These are phyloP conservation scores for Plasmopara halstedii DNA, from an alignment of 352 stramenopile genomes.

Conservation along the genomic window DNA sequence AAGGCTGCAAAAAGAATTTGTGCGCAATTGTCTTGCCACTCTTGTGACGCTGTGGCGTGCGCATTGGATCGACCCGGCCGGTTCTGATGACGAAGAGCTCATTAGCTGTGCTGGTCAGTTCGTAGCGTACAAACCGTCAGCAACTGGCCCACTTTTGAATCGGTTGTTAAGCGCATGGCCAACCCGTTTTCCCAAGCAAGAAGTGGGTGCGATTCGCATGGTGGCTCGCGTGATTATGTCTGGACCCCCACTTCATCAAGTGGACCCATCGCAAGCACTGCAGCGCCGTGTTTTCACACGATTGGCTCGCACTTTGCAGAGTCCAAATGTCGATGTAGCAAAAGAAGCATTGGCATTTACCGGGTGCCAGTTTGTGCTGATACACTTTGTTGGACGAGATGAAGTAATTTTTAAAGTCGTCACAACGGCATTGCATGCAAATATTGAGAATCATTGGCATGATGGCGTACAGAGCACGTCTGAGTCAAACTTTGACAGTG, in stretches of 20 bases:
- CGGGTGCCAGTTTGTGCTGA: conserved; percentile 69
- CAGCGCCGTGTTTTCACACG: conserved; percentile 46
- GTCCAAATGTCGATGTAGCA: conserved; percentile 57
- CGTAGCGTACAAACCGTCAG: conserved; percentile 71
- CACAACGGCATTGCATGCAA: conserved; percentile 55
- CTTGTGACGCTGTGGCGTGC: conserved; percentile 60
- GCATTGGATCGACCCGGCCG: conserved; percentile 67
- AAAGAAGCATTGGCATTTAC: conserved; percentile 80
- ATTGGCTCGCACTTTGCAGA: conserved; percentile 50
- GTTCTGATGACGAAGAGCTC: conserved; percentile 78
- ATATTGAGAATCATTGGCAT: conserved; percentile 66
- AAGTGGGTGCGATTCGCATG: conserved; percentile 76
- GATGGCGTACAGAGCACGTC: conserved; percentile 54
- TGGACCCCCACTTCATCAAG: conserved; percentile 46
- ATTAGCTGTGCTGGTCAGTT: conserved; percentile 78
- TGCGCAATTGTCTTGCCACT: conserved; percentile 63
- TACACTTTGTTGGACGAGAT: conserved; percentile 67
- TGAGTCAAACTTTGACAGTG: conserved; percentile 64
- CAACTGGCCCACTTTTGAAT: conserved; percentile 40
- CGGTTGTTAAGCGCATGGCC: conserved; percentile 61
- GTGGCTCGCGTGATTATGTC: conserved; percentile 81
- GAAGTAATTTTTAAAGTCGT: conserved; percentile 55
- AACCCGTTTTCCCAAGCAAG: conserved; percentile 48
- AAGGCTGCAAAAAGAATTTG: conserved; percentile 36
- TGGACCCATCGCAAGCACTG: conserved; percentile 28